Base-by-base conservation (phyloP, 129 eudicot species). In the Chrysanthemum seticuspe region DNA sequence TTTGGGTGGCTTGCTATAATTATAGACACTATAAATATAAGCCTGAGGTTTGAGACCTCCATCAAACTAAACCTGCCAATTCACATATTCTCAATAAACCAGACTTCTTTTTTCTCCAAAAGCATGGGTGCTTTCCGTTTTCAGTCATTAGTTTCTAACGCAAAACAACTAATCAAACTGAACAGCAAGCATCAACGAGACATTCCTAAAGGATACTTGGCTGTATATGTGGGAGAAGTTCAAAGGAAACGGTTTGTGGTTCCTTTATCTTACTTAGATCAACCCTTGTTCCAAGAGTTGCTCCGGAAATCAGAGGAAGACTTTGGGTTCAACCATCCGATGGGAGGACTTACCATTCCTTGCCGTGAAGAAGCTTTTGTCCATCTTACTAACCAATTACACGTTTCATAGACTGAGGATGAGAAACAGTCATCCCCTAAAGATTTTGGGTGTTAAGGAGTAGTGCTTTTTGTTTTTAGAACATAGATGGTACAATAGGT, bases 191-290 rank as follows among this genome's bases (percentile, higher is more conserved):
- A 68, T 51, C 75, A 77, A 27, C 29, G 18, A 63, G 64, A 74
- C 34, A 86, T 82, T 34, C 86, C 86, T 13, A 85, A 78, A 71
- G 87, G 88, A 13, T 75, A 86, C 59, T 40, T 86, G 49, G 78
- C 86, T 34, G 87, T 86, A 34, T 86, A 87, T 31, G 86, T 87
- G 0, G 86, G 91, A 65, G 84, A 86, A 14, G 5, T n/a, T 6
- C 62, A 78, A 45, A 83, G 70, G 75, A 81, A 76, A 64, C 74
- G 77, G 64, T 74, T 76, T 27, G 69, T 78, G 29, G 81, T 85
- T 59, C 89, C 86, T 45, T 19, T 81, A 21, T 45, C 84, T 14
- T 85, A 68, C 76, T 67, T 85, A 23, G 79, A 78, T 9, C 83
- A 78, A 60, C 86, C 89, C 0, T 16, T 77, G 25, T 85, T 85